Conservation (phyloP, 2,329 filamentous ascomycete species). For the Hypoxylon sp. region DNA sequence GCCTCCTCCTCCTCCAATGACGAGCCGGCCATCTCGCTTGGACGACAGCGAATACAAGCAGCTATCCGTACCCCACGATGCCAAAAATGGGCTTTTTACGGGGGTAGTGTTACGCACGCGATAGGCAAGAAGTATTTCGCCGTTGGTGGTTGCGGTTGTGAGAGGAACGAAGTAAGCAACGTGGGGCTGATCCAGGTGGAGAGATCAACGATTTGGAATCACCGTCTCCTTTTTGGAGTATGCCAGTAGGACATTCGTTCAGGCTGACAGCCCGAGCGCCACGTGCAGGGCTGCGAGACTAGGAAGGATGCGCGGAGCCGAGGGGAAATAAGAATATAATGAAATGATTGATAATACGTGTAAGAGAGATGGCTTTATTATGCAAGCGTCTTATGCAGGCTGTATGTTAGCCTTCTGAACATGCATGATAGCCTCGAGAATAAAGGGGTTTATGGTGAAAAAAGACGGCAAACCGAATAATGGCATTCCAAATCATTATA, state of each 20-base stretch:
- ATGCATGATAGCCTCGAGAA: slow-evolving; percentile 5
- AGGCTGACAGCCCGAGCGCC: not conserved
- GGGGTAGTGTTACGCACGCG: slow-evolving; percentile 22
- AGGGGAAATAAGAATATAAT: not conserved
- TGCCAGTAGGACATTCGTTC: not conserved
- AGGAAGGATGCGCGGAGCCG: not conserved
- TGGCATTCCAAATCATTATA: slow-evolving; percentile 10
- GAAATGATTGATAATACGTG: slow-evolving; percentile 2
- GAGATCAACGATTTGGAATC: slow-evolving; percentile 38
- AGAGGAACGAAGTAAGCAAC: slow-evolving; percentile 19
- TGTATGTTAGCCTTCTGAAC: not conserved
- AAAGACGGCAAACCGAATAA: not conserved
- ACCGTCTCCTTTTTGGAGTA: slow-evolving; percentile 31
- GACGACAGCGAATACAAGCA: slow-evolving; percentile 3
- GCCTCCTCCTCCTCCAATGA: slow-evolving; percentile 28
- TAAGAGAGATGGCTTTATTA: not conserved
- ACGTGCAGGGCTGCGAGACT: slow-evolving; percentile 1
- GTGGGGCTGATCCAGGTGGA: slow-evolving; percentile 29
- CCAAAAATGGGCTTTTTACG: slow-evolving; percentile 5
- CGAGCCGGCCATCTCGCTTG: slow-evolving; percentile 19
- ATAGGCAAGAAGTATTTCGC: slow-evolving; percentile 31
- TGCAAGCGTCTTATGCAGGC: not conserved
- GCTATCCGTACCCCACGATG: slow-evolving; percentile 16
- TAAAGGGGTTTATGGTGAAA: not conserved
- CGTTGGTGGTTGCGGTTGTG: slow-evolving; percentile 24